phyloP scores from a whole-genome alignment of 805 yeast genomes.

The Alloascoidea hylecoeti region DNA sequence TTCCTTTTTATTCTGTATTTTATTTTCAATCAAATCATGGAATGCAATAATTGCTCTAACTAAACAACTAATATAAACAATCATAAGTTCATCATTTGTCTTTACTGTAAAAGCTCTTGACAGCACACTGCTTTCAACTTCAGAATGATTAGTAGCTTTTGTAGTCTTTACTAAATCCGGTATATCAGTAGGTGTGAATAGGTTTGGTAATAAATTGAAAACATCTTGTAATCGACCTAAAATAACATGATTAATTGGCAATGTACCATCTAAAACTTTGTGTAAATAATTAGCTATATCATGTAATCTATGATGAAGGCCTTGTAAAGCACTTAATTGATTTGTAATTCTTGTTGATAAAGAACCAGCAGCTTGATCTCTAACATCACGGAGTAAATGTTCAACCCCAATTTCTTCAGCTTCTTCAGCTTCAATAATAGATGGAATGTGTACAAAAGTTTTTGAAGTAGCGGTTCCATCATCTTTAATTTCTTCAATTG shows the following conservation, averaged over 20 bases:
- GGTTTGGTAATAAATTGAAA: slow-evolving; percentile 82
- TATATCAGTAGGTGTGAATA: slow-evolving; percentile 21
- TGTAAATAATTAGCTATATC: slow-evolving; percentile 70
- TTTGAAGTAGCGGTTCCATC: slow-evolving; percentile 90
- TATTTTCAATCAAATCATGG: slow-evolving; percentile 93
- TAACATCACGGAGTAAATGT: slow-evolving; percentile 82
- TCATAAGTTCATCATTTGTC: slow-evolving; percentile 94
- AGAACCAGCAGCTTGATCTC: slow-evolving; percentile 94
- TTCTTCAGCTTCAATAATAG: slow-evolving; percentile 91
- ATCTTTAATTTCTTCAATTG: slow-evolving; percentile 89
- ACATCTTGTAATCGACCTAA: slow-evolving; percentile 90
- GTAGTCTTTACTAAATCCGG: slow-evolving; percentile 8
- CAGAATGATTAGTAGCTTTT: slow-evolving; percentile 8
- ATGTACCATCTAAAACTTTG: slow-evolving; percentile 51
- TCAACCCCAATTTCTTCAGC: slow-evolving; percentile 99
- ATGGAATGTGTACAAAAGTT: slow-evolving; percentile 88
- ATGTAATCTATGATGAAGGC: slow-evolving; percentile 63
- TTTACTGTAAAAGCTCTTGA: slow-evolving; percentile 77
- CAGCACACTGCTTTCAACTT: slow-evolving; percentile 30
- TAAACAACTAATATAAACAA: slow-evolving; percentile 75
- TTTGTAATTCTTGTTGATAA: slow-evolving; percentile 77
- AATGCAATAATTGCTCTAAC: slow-evolving; percentile 93
- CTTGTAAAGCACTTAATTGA: slow-evolving; percentile 78
- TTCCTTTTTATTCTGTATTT: slow-evolving; percentile 60
- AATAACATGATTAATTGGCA: slow-evolving; percentile 84